Conservation (phyloP, 495 filamentous ascomycete genomes). For the Chaetomium cochliodes region DNA sequence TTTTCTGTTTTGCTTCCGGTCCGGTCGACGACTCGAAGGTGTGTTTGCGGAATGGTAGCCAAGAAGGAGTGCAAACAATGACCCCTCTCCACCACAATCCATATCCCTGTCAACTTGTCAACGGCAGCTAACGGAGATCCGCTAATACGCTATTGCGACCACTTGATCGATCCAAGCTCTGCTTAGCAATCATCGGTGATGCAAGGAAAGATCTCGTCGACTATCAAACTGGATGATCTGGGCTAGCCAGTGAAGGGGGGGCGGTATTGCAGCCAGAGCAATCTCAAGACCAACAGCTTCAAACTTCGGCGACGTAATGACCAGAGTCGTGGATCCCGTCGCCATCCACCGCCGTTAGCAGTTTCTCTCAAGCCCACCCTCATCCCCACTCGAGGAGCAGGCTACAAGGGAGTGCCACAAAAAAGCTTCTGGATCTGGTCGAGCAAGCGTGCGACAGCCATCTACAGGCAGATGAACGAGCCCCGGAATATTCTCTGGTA, state of each 20-base stretch:
- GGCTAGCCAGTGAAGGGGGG: not conserved
- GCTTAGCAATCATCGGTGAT: not conserved
- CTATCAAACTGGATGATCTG: not conserved
- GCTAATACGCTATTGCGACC: not conserved
- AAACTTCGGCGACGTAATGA: not conserved
- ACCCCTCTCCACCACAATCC: not conserved
- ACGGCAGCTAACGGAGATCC: slow-evolving; percentile 1
- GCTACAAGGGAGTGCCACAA: not conserved
- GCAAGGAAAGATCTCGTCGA: not conserved
- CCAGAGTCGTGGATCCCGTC: not conserved
- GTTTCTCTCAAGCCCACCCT: not conserved
- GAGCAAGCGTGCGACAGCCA: not conserved
- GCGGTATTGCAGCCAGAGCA: not conserved
- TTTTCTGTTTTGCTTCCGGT: not conserved
- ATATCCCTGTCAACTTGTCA: not conserved
- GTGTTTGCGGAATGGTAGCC: not conserved
- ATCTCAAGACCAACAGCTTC: not conserved
- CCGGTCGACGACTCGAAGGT: not conserved
- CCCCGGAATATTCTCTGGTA: not conserved
- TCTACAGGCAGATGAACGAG: not conserved
- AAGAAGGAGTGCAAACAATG: not conserved
- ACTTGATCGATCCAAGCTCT: not conserved
- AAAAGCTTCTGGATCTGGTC: not conserved
- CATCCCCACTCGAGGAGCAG: not conserved
- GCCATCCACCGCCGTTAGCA: not conserved